phyloP scores from a whole-genome alignment of 352 stramenopile genomes.

The Phytopythium sindhum region DNA sequence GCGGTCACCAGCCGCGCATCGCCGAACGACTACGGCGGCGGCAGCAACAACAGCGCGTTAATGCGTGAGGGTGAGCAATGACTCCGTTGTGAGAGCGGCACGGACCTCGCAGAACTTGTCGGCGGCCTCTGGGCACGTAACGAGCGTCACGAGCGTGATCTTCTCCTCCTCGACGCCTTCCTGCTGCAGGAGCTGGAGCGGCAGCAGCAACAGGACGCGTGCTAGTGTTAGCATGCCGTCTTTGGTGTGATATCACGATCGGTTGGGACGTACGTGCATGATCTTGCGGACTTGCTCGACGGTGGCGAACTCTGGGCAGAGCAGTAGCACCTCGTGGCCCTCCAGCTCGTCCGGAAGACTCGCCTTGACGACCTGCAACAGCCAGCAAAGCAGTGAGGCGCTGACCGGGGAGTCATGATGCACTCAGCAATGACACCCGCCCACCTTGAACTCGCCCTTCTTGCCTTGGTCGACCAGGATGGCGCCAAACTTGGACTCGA shows the following conservation, averaged over 20 bases:
- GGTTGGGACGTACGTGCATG: slow-evolving; percentile 46
- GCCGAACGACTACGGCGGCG: slow-evolving; percentile 38
- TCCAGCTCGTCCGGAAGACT: slow-evolving; percentile 62
- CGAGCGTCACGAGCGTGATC: slow-evolving; percentile 76
- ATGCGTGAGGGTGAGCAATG: too few relatives aligned
- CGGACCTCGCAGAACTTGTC: slow-evolving; percentile 77
- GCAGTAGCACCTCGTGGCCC: slow-evolving; percentile 59
- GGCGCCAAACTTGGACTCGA: slow-evolving; percentile 58
- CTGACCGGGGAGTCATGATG: neutral
- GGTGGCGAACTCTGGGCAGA: slow-evolving; percentile 62
- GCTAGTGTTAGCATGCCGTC: neutral
- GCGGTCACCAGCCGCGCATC: slow-evolving; percentile 76
- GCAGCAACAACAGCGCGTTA: neutral
- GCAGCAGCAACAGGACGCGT: neutral
- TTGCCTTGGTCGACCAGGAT: slow-evolving; percentile 46
- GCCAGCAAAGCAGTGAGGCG: neutral
- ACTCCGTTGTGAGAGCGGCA: neutral
- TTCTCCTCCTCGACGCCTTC: slow-evolving; percentile 72
- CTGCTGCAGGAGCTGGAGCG: slow-evolving; percentile 54
- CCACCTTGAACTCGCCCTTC: slow-evolving; percentile 47
- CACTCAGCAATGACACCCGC: neutral
- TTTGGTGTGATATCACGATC: too few relatives aligned
- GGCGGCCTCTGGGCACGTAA: slow-evolving; percentile 75
- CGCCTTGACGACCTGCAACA: slow-evolving; percentile 37
- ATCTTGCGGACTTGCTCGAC: slow-evolving; percentile 68